Conservation (phyloP, 2,329 filamentous ascomycete species). For the Fusarium sp. region DNA sequence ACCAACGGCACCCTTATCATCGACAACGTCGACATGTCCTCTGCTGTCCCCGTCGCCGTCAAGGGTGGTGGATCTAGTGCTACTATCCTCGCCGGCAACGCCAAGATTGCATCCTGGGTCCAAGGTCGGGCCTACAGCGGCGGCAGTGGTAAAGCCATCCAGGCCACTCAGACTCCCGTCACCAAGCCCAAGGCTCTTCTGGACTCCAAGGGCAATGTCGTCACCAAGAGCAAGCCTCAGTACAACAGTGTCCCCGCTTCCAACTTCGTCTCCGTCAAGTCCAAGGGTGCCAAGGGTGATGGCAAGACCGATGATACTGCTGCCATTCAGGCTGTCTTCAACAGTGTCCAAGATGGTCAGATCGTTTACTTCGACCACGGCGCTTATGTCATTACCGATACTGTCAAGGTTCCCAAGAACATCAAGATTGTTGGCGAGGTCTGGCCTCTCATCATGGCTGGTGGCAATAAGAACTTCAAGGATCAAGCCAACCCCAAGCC, state of each 20-base stretch:
- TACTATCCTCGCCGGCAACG: constrained; percentile 73
- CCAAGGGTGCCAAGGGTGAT: constrained; percentile 84
- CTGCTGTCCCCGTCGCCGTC: constrained; percentile 73
- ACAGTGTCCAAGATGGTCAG: constrained; percentile 69
- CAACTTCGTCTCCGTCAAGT: constrained; percentile 84
- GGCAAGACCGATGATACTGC: constrained; percentile 86
- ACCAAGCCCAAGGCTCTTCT: constrained; percentile 74
- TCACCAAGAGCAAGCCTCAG: constrained; percentile 87
- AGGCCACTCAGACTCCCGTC: constrained; percentile 62
- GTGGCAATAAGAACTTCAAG: constrained; percentile 73
- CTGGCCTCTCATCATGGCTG: constrained; percentile 89
- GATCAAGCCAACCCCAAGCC: constrained; percentile 79
- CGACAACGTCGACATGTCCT: constrained; percentile 86
- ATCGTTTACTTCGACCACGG: constrained; percentile 81
- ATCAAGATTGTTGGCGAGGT: constrained; percentile 91
- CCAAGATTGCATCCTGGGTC: constrained; percentile 74
- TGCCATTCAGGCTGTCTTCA: constrained; percentile 80
- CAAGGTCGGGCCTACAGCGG: constrained; percentile 79
- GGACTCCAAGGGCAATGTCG: constrained; percentile 70
- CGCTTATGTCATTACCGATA: constrained; percentile 74
- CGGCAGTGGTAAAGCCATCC: constrained; percentile 59
- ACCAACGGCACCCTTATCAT: constrained; percentile 85
- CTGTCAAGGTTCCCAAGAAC: constrained; percentile 76
- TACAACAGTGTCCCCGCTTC: constrained; percentile 74
- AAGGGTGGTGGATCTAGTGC: constrained; percentile 62